Base-by-base conservation (phyloP, 331 rosid genomes). In the Telfairia occidentalis region DNA sequence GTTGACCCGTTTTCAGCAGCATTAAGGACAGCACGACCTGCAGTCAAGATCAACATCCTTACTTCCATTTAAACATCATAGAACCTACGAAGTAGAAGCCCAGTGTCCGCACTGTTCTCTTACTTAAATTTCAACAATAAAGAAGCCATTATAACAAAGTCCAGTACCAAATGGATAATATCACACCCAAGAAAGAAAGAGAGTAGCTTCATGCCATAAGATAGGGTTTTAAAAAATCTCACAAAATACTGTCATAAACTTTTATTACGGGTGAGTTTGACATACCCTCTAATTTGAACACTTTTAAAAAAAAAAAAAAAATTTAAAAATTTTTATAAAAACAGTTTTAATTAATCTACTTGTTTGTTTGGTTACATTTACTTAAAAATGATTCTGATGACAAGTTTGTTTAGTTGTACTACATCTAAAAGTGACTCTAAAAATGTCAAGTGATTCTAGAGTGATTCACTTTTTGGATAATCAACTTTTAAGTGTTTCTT, bases 21-120 rank as follows among this genome's bases (percentile, higher is more conserved):
- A 79, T 86, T 91, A 65, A 94, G 89, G 85, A 94, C 98, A 76
- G 98, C 98, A 77, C 90, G 87, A 60, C 97, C 98, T 94, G 48
- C 34, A 54, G 43, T 81, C 78, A 64, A 54, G 38, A 67, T 82
- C 69, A 83, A 42, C 76, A 83, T 74, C 26, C 54, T 42, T 13
- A 32, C 28, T 71, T 45, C 30, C 64, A 58, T 54, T 74, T 34
- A 15, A 74, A 54, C 42, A 74, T 58, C 49, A 53, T 19, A 58
- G 32, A 65, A 65, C 45, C 53, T 55, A 53, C 8, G 34, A 3
- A 53, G 30, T 53, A 54, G 38, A 53, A 23, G 32, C 64, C 28
- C 48, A 73, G 48, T 73, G 49, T 37, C 66, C 45, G 35, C 58
- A 64, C 16, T 34, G 24, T 64, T 37, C 46, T 34, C 30, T 35